A percentile compares a stretch with the other conserved stretches of the same genome.
phyloP scores from a whole-genome alignment of 2,329 filamentous ascomycete species.

The Chaetomiaceae sp. region DNA sequence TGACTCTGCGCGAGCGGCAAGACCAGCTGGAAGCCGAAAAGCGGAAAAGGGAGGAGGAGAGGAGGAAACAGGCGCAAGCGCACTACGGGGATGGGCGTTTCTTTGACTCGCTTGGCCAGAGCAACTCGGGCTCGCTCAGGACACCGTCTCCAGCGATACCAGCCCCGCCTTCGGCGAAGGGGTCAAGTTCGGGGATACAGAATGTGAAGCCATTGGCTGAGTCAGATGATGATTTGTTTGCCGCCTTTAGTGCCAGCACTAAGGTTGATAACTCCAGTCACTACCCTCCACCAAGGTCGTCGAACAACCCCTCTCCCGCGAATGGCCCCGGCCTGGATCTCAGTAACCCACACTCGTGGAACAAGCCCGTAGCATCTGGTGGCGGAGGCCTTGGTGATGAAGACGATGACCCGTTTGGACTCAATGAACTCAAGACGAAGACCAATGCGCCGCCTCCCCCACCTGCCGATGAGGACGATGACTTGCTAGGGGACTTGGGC shows the following conservation, averaged over 20 bases:
- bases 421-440: constrained; percentile 58
- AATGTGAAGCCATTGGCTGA: constrained; percentile 32
- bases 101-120: constrained; percentile 65
- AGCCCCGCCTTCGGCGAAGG: constrained; percentile 26
- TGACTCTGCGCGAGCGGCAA: constrained; percentile 76
- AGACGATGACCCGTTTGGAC: constrained; percentile 85
- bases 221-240: constrained; percentile 62
- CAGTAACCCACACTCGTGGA: constrained; percentile 52
- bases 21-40: constrained; percentile 62
- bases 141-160: constrained; percentile 41
- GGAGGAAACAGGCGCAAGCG: constrained; percentile 64
- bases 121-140: constrained; percentile 37
- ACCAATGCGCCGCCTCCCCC: constrained; percentile 23
- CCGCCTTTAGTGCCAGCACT: constrained; percentile 62
- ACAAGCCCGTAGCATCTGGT: constrained; percentile 32
- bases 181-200: constrained; percentile 11
- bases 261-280: constrained; percentile 63
- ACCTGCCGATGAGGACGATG: constrained; percentile 52
- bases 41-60: constrained; percentile 68
- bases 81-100: constrained; percentile 75
- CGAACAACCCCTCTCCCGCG: constrained; percentile 44
- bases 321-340: constrained; percentile 46
- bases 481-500: constrained; percentile 61
- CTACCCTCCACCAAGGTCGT: constrained; percentile 52
- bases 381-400: constrained; percentile 49